Evolutionary conservation across 192 early-diverging fungal species (phyloP).

Genomic region (Entomortierella lignicola): DNA sequence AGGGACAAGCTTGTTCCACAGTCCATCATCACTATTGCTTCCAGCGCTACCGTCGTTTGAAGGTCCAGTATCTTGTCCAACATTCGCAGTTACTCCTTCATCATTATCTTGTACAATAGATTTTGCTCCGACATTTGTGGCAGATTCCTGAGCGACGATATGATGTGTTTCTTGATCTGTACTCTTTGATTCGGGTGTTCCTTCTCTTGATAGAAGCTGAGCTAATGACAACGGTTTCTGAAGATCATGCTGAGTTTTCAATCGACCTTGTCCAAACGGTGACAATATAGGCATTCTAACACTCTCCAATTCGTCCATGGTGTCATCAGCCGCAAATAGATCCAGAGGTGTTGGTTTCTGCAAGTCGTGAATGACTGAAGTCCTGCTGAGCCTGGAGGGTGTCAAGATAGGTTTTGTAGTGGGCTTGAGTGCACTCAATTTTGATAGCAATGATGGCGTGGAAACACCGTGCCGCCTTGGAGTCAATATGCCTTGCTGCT

Average conservation of each 20-base stretch:
- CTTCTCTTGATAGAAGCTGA: no score
- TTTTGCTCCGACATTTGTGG: not conserved
- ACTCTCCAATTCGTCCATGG: not conserved
- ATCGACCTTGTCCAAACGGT: no score
- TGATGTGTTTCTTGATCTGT: not conserved
- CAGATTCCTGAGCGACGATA: not conserved
- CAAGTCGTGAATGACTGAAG: conserved; percentile 6
- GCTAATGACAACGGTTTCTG: no score
- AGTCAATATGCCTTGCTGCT: conserved; percentile 32
- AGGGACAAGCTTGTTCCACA: conserved; percentile 1
- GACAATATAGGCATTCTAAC: not conserved
- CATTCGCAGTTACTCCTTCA: not conserved
- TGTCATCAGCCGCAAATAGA: not conserved
- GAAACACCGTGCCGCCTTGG: conserved; percentile 12
- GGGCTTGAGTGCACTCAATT: not conserved
- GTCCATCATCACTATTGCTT: conserved; percentile 9
- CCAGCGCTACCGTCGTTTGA: conserved; percentile 2
- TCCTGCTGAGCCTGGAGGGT: conserved; percentile 19
- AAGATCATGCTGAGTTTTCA: no score
- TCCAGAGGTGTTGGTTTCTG: conserved; percentile 29
- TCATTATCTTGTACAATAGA: not conserved
- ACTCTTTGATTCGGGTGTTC: no score
- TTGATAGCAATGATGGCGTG: conserved; percentile 15
- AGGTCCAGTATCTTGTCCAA: not conserved
- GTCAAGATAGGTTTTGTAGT: conserved; percentile 34